These are phyloP conservation scores for Suhomyces faveliae DNA, from an alignment of 805 yeast genomes.

Conservation along the genomic window DNA sequence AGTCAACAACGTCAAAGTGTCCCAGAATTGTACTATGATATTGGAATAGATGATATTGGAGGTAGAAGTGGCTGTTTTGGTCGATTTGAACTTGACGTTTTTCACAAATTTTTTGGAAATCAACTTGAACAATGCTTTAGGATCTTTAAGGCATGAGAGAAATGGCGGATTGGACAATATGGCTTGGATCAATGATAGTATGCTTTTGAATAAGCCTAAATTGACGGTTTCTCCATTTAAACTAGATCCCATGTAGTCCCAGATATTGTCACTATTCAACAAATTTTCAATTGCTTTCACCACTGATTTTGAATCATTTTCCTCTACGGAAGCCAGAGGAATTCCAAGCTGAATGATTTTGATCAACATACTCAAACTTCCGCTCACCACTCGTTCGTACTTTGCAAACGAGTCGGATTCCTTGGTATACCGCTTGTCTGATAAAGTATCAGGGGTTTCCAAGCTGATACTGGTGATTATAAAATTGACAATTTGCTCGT, in stretches of 20 bases:
- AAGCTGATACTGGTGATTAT: constrained; percentile 49
- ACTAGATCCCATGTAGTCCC: constrained; percentile 32
- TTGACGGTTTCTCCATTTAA: constrained; percentile 26
- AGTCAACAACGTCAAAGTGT: constrained; percentile 44
- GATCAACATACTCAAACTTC: constrained; percentile 50
- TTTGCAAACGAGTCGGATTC: constrained; percentile 66
- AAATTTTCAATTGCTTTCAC: background rate
- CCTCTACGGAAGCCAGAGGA: constrained; percentile 1
- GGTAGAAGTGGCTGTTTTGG: constrained; percentile 15
- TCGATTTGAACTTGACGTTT: constrained; percentile 36
- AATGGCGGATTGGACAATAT: constrained; percentile 12
- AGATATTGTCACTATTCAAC: constrained; percentile 23
- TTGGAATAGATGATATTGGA: constrained; percentile 45
- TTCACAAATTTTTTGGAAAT: constrained; percentile 47
- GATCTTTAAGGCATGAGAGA: constrained; percentile 12
- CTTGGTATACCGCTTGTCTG: constrained; percentile 71
- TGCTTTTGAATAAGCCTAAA: constrained; percentile 30
- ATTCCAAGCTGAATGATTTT: constrained; percentile 13
- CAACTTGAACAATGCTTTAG: constrained; percentile 34
- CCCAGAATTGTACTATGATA: constrained; percentile 48
- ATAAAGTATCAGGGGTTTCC: constrained; percentile 62
- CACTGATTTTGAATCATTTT: background rate
- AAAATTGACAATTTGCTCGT: constrained; percentile 53
- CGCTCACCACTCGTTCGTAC: constrained; percentile 54
- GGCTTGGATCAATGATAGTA: constrained; percentile 21